Base-by-base conservation (phyloP, 345 rosid genomes). In the Alliaria petiolata region DNA sequence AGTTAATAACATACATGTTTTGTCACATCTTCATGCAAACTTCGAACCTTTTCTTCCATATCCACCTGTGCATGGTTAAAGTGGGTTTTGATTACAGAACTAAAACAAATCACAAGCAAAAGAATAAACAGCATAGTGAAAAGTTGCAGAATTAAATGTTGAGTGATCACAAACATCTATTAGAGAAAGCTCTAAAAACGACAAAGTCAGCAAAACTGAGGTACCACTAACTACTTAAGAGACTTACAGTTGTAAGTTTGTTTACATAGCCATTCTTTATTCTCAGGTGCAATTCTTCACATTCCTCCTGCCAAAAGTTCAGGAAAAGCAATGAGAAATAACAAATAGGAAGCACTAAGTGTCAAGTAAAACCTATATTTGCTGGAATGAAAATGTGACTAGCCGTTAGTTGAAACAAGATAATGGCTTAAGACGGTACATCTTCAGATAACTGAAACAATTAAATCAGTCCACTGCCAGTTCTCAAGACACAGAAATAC, bases 221-320 rank as follows among this genome's bases (percentile, higher is more conserved):
- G n/a, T n/a, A n/a, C n/a, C n/a, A n/a, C n/a, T n/a, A n/a, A n/a
- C n/a, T n/a, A n/a, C n/a, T n/a, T n/a, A n/a, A n/a, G n/a, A n/a
- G n/a, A n/a, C 96, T 82, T 85, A 93, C 97, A 76, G 86, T 42
- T 25, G 90, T 81, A 38, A 79, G 85, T 77, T 81, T 85, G 80
- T 83, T 83, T 46, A 79, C 81, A 71, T 65, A 78, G 31, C 95
- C 88, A 70, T 77, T 82, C 66, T 79, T 84, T 12, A 90, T 70
- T 67, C 89, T 85, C 69, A 77, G 81, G 49, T 11, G 54, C 75
- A 90, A 67, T 69, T 90, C 98, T 54, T 78, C 83, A 30, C 96
- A 90, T 80, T 93, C 96, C 79, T 87, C 96, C 97, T 93, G 83
- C 78, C 77, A 70, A 70, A 69, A 67, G 19, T 58, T 76, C 53